Evolutionary conservation across 192 early-diverging fungal species (phyloP).

Genomic region (Coemansia furcata): DNA sequence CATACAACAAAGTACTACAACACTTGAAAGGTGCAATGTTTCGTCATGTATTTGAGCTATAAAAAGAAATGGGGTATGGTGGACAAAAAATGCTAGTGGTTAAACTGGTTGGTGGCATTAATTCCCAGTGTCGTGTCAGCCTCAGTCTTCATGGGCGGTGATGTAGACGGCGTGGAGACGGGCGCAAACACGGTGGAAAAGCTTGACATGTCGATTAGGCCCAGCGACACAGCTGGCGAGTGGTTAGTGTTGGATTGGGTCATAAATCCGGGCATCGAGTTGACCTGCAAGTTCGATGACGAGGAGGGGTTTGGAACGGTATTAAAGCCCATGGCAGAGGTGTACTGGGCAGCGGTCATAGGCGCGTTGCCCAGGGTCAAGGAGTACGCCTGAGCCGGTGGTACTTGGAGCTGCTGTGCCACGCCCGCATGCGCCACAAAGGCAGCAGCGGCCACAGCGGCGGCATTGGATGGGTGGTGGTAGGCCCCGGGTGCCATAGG

Average conservation of each 20-base stretch:
- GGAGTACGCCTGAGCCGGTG: background rate
- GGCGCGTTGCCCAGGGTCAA: background rate
- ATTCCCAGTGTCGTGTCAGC: background rate
- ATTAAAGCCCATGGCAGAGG: conserved; percentile 21
- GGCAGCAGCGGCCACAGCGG: conserved; percentile 24
- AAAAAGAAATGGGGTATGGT: background rate
- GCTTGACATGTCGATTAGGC: conserved; percentile 36
- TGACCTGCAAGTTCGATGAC: conserved; percentile 33
- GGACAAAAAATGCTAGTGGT: background rate
- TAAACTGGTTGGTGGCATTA: background rate
- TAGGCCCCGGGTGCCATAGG: conserved; percentile 4
- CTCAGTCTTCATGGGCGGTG: background rate
- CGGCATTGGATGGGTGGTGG: conserved; percentile 18
- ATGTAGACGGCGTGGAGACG: background rate
- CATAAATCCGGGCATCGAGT: conserved; percentile 30
- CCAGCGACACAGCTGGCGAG: conserved; percentile 9
- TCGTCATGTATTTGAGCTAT: background rate
- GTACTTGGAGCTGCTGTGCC: conserved; percentile 21
- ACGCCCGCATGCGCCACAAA: conserved; percentile 32
- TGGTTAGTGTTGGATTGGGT: conserved; percentile 2
- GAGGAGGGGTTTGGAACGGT: background rate
- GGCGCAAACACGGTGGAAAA: conserved; percentile 35
- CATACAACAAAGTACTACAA: background rate
- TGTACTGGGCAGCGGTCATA: conserved; percentile 17
- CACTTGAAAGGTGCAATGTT: background rate